phyloP scores from a whole-genome alignment of 1,139 yeast species.

The Blastobotrys elegans region DNA sequence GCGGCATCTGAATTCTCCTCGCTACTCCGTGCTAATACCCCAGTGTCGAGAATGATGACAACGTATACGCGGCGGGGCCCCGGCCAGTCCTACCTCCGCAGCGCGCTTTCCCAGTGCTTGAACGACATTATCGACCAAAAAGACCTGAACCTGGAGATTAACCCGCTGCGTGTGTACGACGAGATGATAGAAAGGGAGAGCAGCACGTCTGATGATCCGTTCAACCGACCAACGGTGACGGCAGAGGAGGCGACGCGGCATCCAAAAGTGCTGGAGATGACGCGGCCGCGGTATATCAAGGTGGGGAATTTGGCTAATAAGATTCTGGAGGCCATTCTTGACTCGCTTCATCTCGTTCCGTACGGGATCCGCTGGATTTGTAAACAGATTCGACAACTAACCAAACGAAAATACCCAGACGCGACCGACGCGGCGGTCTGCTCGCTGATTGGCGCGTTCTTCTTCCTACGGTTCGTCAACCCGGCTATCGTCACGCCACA shows the following conservation, averaged over 20 bases:
- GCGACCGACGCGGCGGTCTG: constrained; percentile 51
- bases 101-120: constrained; percentile 33
- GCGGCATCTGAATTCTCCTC: constrained; percentile 37
- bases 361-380: constrained; percentile 70
- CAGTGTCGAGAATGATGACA: constrained; percentile 43
- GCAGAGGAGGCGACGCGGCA: constrained; percentile 34
- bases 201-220: constrained; percentile 24
- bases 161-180: constrained; percentile 36
- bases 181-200: constrained; percentile 24
- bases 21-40: constrained; percentile 39
- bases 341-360: constrained; percentile 59
- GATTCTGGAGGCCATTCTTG: constrained; percentile 57
- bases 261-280: constrained; percentile 30
- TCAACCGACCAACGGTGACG: constrained; percentile 25
- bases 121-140: constrained; percentile 32
- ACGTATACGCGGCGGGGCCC: constrained; percentile 41
- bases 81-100: constrained; percentile 39
- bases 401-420: constrained; percentile 61
- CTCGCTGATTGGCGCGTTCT: constrained; percentile 65
- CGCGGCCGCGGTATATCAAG: constrained; percentile 33
- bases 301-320: constrained; percentile 47
- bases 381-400: constrained; percentile 61
- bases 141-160: constrained; percentile 34
- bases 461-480: constrained; percentile 78
- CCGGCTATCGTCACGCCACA: constrained; percentile 94